Base-by-base conservation (phyloP, 2,329 filamentous ascomycete genomes). In the Scopulariopsis brevicaulis region DNA sequence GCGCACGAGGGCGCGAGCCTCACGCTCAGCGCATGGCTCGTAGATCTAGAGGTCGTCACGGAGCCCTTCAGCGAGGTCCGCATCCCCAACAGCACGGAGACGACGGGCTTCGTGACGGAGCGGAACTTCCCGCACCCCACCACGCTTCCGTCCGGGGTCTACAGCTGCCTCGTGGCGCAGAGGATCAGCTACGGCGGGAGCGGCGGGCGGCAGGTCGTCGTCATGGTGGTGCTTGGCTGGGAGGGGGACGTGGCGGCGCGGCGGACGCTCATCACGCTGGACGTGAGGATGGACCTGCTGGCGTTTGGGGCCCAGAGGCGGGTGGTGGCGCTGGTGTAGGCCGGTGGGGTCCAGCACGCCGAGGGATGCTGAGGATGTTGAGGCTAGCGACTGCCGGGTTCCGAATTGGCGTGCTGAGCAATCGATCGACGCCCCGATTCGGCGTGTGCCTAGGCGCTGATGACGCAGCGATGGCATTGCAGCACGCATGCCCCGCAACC, bases 121-220 rank as follows among this genome's bases (percentile, higher is more conserved):
- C 24, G 51, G 28, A 53, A 53, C 24, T 28, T 15, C 18, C 24
- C 24, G 24, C 51, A 32, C 24, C 51, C 24, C 24, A 28, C 8
- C 24, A 28, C 22, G 22, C 51, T 34, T 3, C 51, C 51, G 10
- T 28, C 51, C 11, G 51, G 51, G 8, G 5, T 15, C n/a, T 53
- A 53, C 56, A 14, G 62, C 61, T 18, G 59, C 55, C 55, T 62
- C 51, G n/a, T 57, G 51, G 46, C 61, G 56, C 14, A 46, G 40
- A 46, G 40, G 40, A 15, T 46, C 7, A 7, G 40, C 10, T n/a
- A 46, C 18, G 40, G 40, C n/a, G 40, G 40, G 18, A n/a, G 40
- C 10, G 11, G 18, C 18, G 40, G 40, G 18, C 40, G 40, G 40
- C 40, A 46, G 18, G 5, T 22, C n/a, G 43, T 22, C 8, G 20